Conservation (phyloP, 208 protist species). For the Wallacemonas sp. region DNA sequence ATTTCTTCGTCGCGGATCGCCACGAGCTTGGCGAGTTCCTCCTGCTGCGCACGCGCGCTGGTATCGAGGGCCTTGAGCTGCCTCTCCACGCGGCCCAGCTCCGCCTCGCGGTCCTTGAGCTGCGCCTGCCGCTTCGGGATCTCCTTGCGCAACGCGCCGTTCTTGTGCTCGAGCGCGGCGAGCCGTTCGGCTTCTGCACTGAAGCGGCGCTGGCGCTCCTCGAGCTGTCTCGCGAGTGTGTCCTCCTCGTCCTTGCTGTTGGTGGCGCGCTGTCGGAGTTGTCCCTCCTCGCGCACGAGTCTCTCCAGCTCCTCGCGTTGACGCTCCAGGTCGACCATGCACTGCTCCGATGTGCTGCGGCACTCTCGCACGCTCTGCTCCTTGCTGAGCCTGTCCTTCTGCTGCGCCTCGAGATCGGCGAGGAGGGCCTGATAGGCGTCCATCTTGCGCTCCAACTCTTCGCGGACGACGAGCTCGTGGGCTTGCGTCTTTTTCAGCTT, state of each 20-base stretch:
- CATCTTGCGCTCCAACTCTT: slow-evolving; percentile 44
- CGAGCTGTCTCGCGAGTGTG: slow-evolving; percentile 44
- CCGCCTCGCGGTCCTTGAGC: slow-evolving; percentile 77
- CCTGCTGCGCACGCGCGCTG: slow-evolving; percentile 59
- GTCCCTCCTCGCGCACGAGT: slow-evolving; percentile 45
- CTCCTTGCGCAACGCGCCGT: slow-evolving; percentile 76
- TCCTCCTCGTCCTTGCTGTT: slow-evolving; percentile 46
- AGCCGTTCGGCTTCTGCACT: slow-evolving; percentile 73
- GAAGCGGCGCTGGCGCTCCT: slow-evolving; percentile 77
- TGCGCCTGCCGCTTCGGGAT: slow-evolving; percentile 78
- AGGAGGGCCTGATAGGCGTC: slow-evolving; percentile 62
- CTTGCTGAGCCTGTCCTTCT: slow-evolving; percentile 71
- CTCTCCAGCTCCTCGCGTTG: slow-evolving; percentile 34
- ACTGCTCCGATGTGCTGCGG: slow-evolving; percentile 63
- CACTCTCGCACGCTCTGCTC: slow-evolving; percentile 93
- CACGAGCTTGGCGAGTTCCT: slow-evolving; percentile 50
- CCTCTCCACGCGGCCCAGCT: slow-evolving; percentile 49
- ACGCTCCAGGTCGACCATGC: slow-evolving; percentile 57
- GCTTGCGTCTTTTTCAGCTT: slow-evolving; percentile 7
- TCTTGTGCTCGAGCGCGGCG: slow-evolving; percentile 80
- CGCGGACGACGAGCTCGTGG: slow-evolving; percentile 18
- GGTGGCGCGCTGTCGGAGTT: slow-evolving; percentile 30
- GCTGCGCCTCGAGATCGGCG: slow-evolving; percentile 61
- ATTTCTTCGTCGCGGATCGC: slow-evolving; percentile 50
- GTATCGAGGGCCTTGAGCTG: slow-evolving; percentile 37